Evolutionary conservation across 2,329 filamentous ascomycete species (phyloP), one percentile per base, ranked within the genome.

Genomic region (Fusarium algeriense): DNA sequence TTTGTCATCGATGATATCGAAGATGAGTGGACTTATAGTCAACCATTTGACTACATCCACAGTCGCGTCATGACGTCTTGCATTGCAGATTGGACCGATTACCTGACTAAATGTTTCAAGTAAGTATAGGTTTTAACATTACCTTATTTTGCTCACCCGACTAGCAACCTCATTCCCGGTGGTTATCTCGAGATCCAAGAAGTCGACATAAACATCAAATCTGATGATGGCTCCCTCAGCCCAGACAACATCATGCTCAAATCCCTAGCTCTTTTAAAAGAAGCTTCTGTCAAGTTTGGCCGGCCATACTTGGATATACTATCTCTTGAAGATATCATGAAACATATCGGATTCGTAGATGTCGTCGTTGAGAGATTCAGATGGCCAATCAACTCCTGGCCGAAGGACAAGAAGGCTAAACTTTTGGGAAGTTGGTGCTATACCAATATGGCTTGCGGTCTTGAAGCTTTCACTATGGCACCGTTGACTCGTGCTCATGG

Each of bases 221-320:
- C 61, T 5, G 71, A 75, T 7, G 69, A 75, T 12, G 43, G 20
- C n/a, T 75, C 76, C 1, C 53, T 80, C 17, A 44, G 37, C 3
- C 41, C 57, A 1, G 73, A 75, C 12, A 61, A 69, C 8, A 19
- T 67, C 8, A 50, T 79, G n/a, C 50, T 63, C 23, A 57, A 59
- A 3, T 80, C 76, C 59, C 35, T 59, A 5, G 30, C 72, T 10
- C 50, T 73, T 5, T 40, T 78, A 23, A 41, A 64, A 12, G 67
- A 78, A 23, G 75, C 75, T 2, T 73, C 74, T 5, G 70, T 70
- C 20, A 73, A 73, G 12, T 74, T 79, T 28, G 69, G 73, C 2
- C 50, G 65, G 1, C 48, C 63, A 3, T 73, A 70, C 23, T 57
- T 67, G 7, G 67, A 72, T 11, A 71, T 75, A 10, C n/a, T 59